Conservation (phyloP, 1,284 basidiomycete genomes). For the Irpex lacteus region DNA sequence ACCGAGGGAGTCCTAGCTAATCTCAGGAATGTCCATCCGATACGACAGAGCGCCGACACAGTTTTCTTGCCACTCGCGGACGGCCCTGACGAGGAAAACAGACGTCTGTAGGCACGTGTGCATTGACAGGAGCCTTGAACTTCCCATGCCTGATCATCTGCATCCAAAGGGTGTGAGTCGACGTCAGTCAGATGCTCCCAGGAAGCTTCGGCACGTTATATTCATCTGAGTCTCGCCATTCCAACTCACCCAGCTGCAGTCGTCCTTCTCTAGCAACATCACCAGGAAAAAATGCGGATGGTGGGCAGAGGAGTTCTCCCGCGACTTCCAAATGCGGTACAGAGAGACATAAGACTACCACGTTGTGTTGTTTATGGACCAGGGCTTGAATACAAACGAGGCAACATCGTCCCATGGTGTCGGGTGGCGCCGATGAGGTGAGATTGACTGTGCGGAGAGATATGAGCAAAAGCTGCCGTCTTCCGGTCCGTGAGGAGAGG, state of each 20-base stretch:
- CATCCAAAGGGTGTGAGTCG: slow-evolving; percentile 7
- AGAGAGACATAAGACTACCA: not conserved
- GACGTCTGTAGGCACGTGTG: slow-evolving; percentile 2
- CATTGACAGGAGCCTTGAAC: not conserved
- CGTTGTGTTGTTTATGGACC: not conserved
- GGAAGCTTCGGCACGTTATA: slow-evolving; percentile 1
- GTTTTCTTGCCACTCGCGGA: slow-evolving; percentile 1
- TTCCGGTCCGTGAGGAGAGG: slow-evolving; percentile 10
- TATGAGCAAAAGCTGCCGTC: not conserved
- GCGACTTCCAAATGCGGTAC: not conserved
- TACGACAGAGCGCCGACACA: not conserved
- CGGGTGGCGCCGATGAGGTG: slow-evolving; percentile 1
- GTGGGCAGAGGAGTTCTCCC: slow-evolving; percentile 8
- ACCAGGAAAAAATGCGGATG: slow-evolving; percentile 1
- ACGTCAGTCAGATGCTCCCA: slow-evolving; percentile 15
- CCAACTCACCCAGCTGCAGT: not conserved
- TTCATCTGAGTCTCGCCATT: not conserved
- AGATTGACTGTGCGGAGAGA: slow-evolving; percentile 11
- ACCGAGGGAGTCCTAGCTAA: slow-evolving; percentile 3
- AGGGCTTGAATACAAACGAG: not conserved
- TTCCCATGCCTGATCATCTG: slow-evolving; percentile 5
- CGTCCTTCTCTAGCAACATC: not conserved
- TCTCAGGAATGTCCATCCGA: not conserved
- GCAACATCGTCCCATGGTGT: not conserved
- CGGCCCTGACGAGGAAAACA: slow-evolving; percentile 2